Evolutionary conservation across 2,329 filamentous ascomycete genomes (phyloP), one percentile per base, ranked within the genome.

Genomic region (Exutisphaerella laricina): DNA sequence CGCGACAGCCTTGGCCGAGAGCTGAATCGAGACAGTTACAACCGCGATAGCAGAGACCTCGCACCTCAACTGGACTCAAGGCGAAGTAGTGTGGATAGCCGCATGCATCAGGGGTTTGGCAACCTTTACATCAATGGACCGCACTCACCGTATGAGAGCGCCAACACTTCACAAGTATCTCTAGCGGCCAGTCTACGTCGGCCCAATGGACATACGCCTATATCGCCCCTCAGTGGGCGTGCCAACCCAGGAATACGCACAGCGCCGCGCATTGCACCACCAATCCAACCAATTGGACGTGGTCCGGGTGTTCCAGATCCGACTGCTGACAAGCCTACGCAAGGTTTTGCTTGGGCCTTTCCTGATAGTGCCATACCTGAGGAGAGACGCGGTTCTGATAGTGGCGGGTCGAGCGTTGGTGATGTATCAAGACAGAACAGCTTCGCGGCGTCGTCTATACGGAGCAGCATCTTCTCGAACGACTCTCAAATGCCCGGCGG

Each of bases 341-440:
- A 88, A 63, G 85, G 85, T 60, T 85, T 84, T 61, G 82, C 85
- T 4, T 90, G 85, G 85, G 85, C 85, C 53, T 89, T 89, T 55
- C 85, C 85, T 1, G 85, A 87, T 58, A 79, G 84, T 41, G 77
- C 81, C 39, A 79, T 84, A 45, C 69, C 65, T 25, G 73, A 71
- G 30, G 70, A 73, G 28, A 61, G 68, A 41, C 60, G 70, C 44
- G 67, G 64, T 22, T 72, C 69, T 12, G 72, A 69, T 50, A 74
- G 73, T 48, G 66, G 65, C 51, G 67, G 69, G 34, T 69, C 68
- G 56, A 72, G 58, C 64, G 60, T 64, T 60, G 51, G 50, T 10
- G 78, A 78, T 26, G 67, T 76, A 42, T 88, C 85, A 7, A 74
- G 85, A 46, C 78, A 84, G 48, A 88, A 84, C 61, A 88, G 84